Base-by-base conservation (phyloP, 306 rosid species). In the Cucurbita pepo region DNA sequence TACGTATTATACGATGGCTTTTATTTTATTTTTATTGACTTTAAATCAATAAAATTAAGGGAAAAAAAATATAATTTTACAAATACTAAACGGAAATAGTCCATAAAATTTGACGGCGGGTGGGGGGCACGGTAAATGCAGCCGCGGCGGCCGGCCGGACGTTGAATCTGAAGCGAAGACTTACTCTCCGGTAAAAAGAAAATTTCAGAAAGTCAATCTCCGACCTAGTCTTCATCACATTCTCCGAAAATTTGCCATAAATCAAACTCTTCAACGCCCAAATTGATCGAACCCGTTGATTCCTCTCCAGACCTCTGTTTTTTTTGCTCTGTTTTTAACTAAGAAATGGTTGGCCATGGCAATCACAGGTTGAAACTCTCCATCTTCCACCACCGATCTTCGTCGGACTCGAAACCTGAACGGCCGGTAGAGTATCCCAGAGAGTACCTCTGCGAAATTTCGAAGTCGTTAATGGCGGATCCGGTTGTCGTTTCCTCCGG, bases 401-500 rank as follows among this genome's bases (percentile, higher is more conserved):
- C 77, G 21, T 73, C 91, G 9, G 55, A 55, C 2, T 55, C 91
- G 0, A 86, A 82, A 50, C 69, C 14, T 8, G 73, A 64, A 6
- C 65, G 66, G 54, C 52, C 52, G 0, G 73, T 71, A 50, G 82
- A 75, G 0, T 83, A 90, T 12, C 95, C 91, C 0, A 78, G 80
- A 21, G 99, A 95, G 51, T 85, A 87, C 57, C 25, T 84, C 3
- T 95, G 99, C 77, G 89, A 87, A 0, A 84, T 95, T 70, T 78
- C 91, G n/a, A 84, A 87, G 0, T 75, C 82, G 0, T 61, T 95
- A 69, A 91, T 95, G 97, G 88, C 88, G 38, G 97, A 95, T 88
- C 99, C 97, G 3, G 97, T 95, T 7, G 87, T 95, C 15, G 92
- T 91, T 18, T 25, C 95, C 38, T 89, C 99, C 6, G 97, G 97